Evolutionary conservation across 257 asterid genomes (phyloP), one percentile per base, ranked within the genome.

Genomic region (Solanum etuberosum): DNA sequence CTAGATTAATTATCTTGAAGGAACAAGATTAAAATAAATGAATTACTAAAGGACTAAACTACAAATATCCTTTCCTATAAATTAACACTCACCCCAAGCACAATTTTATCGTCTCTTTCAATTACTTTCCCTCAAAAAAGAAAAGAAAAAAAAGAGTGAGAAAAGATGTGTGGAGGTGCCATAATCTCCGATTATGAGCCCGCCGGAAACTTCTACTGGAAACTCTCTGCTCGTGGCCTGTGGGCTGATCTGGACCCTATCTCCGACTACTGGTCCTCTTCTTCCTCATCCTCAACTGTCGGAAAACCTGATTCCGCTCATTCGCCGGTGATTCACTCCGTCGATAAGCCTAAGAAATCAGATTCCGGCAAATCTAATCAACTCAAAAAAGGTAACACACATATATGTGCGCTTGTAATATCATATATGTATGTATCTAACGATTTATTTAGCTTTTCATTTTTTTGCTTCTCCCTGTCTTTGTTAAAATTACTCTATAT

Each of bases 121-220:
- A 4, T 80, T 80, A 9, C 65, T 40, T 7, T 9, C 63, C 6
- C 84, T 27, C 7, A 2, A 8, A 78, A 1, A 38, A 38, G 12
- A 34, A 25, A 2, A 14, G 5, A 4, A n/a, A 25, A 40, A 1
- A 25, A 13, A 1, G 34, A 6, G 23, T 14, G 4, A 65, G 10
- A 6, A 5, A 12, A 91, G 21, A 95, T 96, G 99, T 95, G 99
- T 88, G 99, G 99, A 40, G 99, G 99, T 80, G 94, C 98, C 59
- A 91, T 93, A 27, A 96, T 96, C 85, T 92, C 98, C 67, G 98
- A 90, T 34, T 93, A 93, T 42, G 84, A 68, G 7, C 97, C 97
- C 7, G 88, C 92, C 87, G 88, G 89, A 27, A 90, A 83, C 85
- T 90, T 86, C 70, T 86, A 88, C 90, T 94, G 94, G 27, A 94